Percentiles rank a stretch among this genome's conserved stretches.
Evolutionary conservation across 2,329 filamentous ascomycete species (phyloP).

Genomic region (Mycosphaerelloides madeirae): DNA sequence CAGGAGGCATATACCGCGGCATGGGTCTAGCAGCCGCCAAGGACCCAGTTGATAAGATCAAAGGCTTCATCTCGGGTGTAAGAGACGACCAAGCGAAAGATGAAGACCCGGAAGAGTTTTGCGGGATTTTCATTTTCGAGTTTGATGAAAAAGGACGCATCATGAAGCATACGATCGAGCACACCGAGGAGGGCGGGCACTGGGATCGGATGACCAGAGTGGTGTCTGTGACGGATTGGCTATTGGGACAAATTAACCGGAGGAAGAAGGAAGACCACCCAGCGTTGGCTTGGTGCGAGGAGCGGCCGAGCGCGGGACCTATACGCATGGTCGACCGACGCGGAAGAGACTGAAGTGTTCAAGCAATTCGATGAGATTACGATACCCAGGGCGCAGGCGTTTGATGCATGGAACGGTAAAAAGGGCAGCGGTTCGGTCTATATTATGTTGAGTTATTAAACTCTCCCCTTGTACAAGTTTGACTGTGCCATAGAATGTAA

Average conservation of each 20-base stretch:
- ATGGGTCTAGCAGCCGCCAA: constrained; percentile 29
- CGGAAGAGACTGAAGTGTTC: constrained; percentile 10
- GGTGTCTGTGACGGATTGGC: constrained; percentile 89
- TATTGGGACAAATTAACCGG: constrained; percentile 71
- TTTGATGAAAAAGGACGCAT: constrained; percentile 86
- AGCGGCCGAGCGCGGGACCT: constrained; percentile 13
- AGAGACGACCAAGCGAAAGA: constrained; percentile 38
- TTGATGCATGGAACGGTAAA: no score
- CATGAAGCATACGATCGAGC: constrained; percentile 85
- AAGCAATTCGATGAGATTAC: constrained; percentile 6
- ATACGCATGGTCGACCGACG: constrained; percentile 19
- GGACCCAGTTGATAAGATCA: constrained; percentile 52
- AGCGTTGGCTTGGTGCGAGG: constrained; percentile 40
- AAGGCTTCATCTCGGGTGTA: constrained; percentile 50
- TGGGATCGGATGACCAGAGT: constrained; percentile 83
- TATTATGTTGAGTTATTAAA: no score
- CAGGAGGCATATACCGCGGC: constrained; percentile 42
- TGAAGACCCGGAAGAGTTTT: constrained; percentile 63
- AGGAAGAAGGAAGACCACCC: constrained; percentile 39
- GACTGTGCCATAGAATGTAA: no score
- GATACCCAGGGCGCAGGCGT: constrained; percentile 12
- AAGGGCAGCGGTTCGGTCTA: no score
- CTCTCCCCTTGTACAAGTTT: no score
- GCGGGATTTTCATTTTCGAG: constrained; percentile 89
- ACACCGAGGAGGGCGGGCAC: constrained; percentile 75